Percentiles rank a stretch among this genome's conserved stretches.
phyloP scores from a whole-genome alignment of 1,139 yeast genomes.

The Candida labiduridarum region DNA sequence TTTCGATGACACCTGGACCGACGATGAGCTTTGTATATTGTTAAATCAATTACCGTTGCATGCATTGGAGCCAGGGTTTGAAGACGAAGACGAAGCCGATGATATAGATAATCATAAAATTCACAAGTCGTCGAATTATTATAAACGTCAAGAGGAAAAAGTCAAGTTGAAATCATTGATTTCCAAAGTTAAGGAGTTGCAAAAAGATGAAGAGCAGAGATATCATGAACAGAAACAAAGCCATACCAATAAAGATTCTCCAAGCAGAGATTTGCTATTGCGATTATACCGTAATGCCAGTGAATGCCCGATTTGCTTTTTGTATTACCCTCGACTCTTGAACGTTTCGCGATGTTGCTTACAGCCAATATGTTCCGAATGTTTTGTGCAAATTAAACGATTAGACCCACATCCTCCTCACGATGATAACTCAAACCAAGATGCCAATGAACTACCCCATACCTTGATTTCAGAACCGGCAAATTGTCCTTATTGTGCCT shows the following conservation, averaged over 20 bases:
- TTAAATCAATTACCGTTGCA: constrained; percentile 60
- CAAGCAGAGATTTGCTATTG: constrained; percentile 35
- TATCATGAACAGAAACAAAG: constrained; percentile 38
- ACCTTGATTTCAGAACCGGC: constrained; percentile 84
- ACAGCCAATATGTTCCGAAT: constrained; percentile 94
- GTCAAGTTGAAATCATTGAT: constrained; percentile 50
- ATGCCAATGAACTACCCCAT: constrained; percentile 47
- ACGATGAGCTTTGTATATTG: constrained; percentile 64
- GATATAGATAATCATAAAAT: constrained; percentile 57
- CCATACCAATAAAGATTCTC: constrained; percentile 16
- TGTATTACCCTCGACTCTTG: constrained; percentile 77
- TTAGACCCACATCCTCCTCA: constrained; percentile 96
- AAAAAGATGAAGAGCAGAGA: constrained; percentile 53
- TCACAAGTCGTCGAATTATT: constrained; percentile 52
- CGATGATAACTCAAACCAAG: constrained; percentile 46
- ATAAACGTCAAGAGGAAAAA: constrained; percentile 59
- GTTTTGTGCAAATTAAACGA: constrained; percentile 94
- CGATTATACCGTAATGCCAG: constrained; percentile 61
- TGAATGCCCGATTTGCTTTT: constrained; percentile 95
- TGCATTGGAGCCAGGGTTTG: constrained; percentile 58
- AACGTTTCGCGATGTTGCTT: constrained; percentile 88
- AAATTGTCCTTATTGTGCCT: constrained; percentile 91
- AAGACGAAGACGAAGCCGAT: constrained; percentile 55
- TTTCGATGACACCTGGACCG: constrained; percentile 73
- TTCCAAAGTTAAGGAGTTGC: constrained; percentile 51